phyloP scores from a whole-genome alignment of 768 basidiomycete species.

The Clavaria fumosa region DNA sequence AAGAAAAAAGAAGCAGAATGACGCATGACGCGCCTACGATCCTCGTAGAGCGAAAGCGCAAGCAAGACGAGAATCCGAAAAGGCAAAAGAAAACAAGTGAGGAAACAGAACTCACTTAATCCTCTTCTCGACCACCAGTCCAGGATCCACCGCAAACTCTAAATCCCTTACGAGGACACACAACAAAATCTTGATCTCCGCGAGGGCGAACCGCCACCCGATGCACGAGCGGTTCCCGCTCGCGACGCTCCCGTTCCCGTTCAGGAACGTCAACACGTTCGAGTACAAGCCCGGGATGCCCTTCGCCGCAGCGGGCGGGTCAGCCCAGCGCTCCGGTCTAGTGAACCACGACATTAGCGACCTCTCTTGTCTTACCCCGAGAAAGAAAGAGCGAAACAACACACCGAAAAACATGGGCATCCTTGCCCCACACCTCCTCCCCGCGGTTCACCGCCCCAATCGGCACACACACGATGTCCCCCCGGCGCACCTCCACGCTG shows the following conservation, averaged over 20 bases:
- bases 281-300: conserved; percentile 37
- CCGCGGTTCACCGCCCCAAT: conserved; percentile 46
- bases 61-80: not conserved
- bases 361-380: conserved; percentile 10
- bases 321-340: conserved; percentile 40
- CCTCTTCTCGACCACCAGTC: conserved; percentile 44
- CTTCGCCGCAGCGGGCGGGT: conserved; percentile 21
- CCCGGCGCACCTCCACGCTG: conserved; percentile 26
- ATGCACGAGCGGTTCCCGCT: conserved; percentile 45
- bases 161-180: conserved; percentile 42
- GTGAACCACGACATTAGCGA: conserved; percentile 10
- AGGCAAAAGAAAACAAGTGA: not conserved
- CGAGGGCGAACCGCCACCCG: conserved; percentile 44
- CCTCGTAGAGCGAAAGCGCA: too few relatives aligned
- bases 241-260: conserved; percentile 33
- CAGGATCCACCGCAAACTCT: conserved; percentile 35
- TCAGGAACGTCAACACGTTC: conserved; percentile 40
- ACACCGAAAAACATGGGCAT: conserved; percentile 46
- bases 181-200: conserved; percentile 51
- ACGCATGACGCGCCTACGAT: too few relatives aligned
- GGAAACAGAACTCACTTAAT: conserved; percentile 34
- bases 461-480: conserved; percentile 45
- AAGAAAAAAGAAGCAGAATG: too few relatives aligned
- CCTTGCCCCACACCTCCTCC: conserved; percentile 42
- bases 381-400: conserved; percentile 12